Percentiles rank a stretch among this genome's conserved stretches.
phyloP scores from a whole-genome alignment of 1,284 basidiomycete species.

The Ganoderma sinense region DNA sequence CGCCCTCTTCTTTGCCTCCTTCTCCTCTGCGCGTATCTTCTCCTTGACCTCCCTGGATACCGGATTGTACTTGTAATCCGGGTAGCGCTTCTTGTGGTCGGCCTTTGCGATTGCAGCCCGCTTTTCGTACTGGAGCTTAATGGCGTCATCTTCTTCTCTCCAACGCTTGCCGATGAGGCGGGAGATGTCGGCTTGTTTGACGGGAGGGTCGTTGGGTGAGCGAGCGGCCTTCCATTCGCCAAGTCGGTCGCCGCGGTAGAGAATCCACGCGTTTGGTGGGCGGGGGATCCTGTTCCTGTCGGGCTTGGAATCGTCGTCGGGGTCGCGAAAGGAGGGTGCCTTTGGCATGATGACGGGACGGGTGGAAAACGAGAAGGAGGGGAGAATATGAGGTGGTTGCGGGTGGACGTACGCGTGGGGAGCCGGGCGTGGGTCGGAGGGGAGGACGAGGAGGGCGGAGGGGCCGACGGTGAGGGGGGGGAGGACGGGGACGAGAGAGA shows the following conservation, averaged over 20 bases:
- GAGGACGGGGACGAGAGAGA: slow-evolving; percentile 9
- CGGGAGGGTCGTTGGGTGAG: slow-evolving; percentile 36
- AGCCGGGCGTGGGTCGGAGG: background rate
- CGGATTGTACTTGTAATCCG: slow-evolving; percentile 79
- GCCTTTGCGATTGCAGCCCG: slow-evolving; percentile 72
- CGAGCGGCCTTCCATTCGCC: slow-evolving; percentile 50
- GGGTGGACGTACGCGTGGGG: slow-evolving; percentile 32
- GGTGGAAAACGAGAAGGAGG: background rate
- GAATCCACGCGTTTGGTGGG: slow-evolving; percentile 91
- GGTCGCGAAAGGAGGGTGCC: slow-evolving; percentile 22
- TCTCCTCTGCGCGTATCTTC: slow-evolving; percentile 49
- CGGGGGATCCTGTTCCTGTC: slow-evolving; percentile 63
- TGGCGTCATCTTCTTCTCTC: slow-evolving; percentile 62
- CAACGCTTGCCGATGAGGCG: slow-evolving; percentile 75
- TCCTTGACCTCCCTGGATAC: slow-evolving; percentile 71
- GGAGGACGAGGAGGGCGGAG: slow-evolving; percentile 6
- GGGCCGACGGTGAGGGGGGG: slow-evolving; percentile 11
- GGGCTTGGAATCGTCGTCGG: slow-evolving; percentile 15
- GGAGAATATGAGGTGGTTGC: slow-evolving; percentile 6
- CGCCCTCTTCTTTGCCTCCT: slow-evolving; percentile 53
- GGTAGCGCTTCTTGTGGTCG: slow-evolving; percentile 70
- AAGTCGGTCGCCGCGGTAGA: slow-evolving; percentile 83
- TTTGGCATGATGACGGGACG: slow-evolving; percentile 15
- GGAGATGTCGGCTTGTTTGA: slow-evolving; percentile 64
- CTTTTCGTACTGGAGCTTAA: slow-evolving; percentile 73